Evolutionary conservation across 2,329 filamentous ascomycete species (phyloP).

Genomic region (Ophiostoma piceae): DNA sequence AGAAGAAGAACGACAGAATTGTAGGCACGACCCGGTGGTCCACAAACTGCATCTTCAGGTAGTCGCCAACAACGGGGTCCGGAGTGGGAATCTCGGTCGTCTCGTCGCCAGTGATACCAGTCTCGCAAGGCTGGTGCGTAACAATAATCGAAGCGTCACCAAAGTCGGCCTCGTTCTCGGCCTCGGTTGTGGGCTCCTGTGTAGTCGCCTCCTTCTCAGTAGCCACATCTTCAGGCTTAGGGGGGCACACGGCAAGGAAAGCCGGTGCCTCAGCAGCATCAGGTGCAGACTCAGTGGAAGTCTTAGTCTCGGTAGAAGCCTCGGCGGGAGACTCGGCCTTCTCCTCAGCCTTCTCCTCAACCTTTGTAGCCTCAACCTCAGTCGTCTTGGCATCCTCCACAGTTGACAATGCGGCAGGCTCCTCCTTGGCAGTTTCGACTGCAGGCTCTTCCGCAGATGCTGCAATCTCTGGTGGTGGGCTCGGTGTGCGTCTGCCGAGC

Average conservation of each 20-base stretch:
- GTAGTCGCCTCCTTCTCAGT: neutral
- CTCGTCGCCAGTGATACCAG: neutral
- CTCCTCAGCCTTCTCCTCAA: neutral
- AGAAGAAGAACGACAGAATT: conserved; percentile 97
- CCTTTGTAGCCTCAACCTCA: neutral
- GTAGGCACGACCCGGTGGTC: conserved; percentile 91
- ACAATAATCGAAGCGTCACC: conserved; percentile 33
- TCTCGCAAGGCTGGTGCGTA: conserved; percentile 28
- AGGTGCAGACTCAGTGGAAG: too few species aligned
- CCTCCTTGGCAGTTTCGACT: neutral
- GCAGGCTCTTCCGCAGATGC: neutral
- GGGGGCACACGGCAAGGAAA: neutral
- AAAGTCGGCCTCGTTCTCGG: conserved; percentile 24
- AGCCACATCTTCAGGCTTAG: conserved; percentile 14
- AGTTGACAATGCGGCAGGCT: neutral
- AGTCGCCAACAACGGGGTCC: conserved; percentile 83
- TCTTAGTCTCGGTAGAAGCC: conserved; percentile 12
- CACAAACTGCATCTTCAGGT: conserved; percentile 93
- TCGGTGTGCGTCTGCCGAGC: conserved; percentile 15
- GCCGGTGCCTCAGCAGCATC: too few species aligned
- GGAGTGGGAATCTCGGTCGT: neutral
- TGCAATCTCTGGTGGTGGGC: conserved; percentile 10
- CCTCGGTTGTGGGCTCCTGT: conserved; percentile 18
- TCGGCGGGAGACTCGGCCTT: neutral
- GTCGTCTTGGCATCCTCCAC: neutral